These are phyloP conservation scores for Agaricus subrufescens DNA, from an alignment of 768 basidiomycete species.

Conservation along the genomic window DNA sequence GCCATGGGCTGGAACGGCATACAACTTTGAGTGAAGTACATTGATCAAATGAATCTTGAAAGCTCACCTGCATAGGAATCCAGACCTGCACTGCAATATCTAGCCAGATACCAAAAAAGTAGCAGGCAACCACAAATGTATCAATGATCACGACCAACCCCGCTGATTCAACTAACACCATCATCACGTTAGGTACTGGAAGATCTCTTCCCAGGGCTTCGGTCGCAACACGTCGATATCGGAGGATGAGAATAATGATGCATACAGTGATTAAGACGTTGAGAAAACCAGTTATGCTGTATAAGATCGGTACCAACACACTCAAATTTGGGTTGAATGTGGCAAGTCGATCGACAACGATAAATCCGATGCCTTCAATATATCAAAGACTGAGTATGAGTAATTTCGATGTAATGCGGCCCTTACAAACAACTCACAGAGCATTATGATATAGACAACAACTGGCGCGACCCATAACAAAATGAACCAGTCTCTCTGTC, in stretches of 20 bases:
- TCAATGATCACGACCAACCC: not conserved
- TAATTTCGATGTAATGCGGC: not conserved
- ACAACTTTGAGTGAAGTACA: not conserved
- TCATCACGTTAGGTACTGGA: not conserved
- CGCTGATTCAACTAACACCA: not conserved
- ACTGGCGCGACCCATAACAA: not conserved
- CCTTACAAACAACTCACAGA: not conserved
- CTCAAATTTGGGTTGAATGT: not conserved
- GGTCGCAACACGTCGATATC: not conserved
- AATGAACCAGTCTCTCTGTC: not conserved
- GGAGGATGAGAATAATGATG: conserved; percentile 6
- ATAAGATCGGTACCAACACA: not conserved
- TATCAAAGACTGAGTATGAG: not conserved
- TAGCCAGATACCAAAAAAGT: not conserved
- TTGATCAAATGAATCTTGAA: not conserved
- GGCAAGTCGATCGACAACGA: not conserved
- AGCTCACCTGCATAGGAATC: not conserved
- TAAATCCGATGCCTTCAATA: not conserved
- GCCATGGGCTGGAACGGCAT: not conserved
- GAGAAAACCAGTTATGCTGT: not conserved
- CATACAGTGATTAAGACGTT: conserved; percentile 13
- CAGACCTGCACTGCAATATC: not conserved
- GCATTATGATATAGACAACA: not conserved
- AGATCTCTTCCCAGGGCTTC: not conserved
- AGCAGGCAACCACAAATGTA: not conserved